Conservation (phyloP, 345 rosid genomes). For the Eutrema japonicum region DNA sequence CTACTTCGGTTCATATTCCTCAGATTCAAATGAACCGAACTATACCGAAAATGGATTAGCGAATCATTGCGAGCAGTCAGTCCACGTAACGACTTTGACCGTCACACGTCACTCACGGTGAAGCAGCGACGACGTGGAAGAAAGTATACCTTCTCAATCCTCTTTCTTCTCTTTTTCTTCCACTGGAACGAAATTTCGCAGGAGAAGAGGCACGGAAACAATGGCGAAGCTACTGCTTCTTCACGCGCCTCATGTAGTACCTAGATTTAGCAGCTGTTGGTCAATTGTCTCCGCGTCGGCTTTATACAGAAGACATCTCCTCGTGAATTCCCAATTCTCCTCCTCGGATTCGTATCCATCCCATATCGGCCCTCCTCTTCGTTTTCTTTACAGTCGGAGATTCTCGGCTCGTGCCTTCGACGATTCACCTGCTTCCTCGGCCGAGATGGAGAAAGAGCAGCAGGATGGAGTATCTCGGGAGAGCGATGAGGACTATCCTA, state of each 20-base stretch:
- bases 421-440: conserved; percentile 53
- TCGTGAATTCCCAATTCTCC: conserved; percentile 26
- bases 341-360: conserved; percentile 12
- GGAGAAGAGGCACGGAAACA: conserved; percentile 14
- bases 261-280: conserved; percentile 40
- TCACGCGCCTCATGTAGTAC: conserved; percentile 53
- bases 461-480: conserved; percentile 30
- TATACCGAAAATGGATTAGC: conserved; percentile 24
- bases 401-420: conserved; percentile 69
- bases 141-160: conserved; percentile 35
- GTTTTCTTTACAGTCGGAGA: conserved; percentile 24
- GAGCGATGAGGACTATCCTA: conserved; percentile 62
- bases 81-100: conserved; percentile 46
- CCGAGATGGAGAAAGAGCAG: conserved; percentile 39
- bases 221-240: conserved; percentile 69
- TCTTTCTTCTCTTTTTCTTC: background rate
- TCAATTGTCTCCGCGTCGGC: conserved; percentile 36
- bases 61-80: conserved; percentile 19
- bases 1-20: background rate
- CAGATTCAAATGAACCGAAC: background rate
- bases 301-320: conserved; percentile 43
- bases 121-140: conserved; percentile 45
- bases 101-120: conserved; percentile 40
- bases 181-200: conserved; percentile 13
- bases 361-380: conserved; percentile 20